A percentile compares a stretch with the other conserved stretches of the same genome.
Conservation (phyloP, 2,329 filamentous ascomycete species). For the Hymenoscyphus scutula region DNA sequence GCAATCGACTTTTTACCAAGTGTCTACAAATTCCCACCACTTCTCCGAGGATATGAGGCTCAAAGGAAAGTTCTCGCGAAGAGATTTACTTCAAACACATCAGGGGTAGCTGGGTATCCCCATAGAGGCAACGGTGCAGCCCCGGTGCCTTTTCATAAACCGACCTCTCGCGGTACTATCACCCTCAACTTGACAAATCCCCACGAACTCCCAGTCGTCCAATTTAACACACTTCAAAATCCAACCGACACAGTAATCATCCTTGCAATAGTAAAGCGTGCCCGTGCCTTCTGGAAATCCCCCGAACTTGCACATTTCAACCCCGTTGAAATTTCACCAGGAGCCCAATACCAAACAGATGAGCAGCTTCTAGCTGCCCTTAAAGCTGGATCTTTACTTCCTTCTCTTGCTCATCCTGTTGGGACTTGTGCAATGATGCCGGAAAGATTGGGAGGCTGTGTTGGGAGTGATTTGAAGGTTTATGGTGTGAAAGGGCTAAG, state of each 20-base stretch:
- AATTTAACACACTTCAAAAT: constrained; percentile 39
- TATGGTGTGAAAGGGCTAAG: constrained; percentile 20
- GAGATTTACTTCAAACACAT: constrained; percentile 1
- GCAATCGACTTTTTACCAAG: constrained; percentile 37
- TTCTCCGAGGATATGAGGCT: constrained; percentile 15
- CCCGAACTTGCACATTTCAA: constrained; percentile 33
- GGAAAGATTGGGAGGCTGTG: constrained; percentile 18
- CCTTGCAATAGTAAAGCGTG: constrained; percentile 16
- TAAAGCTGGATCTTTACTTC: constrained; percentile 32
- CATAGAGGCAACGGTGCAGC: constrained; percentile 13
- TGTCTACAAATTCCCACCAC: constrained; percentile 13
- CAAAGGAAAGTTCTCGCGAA: constrained; percentile 28
- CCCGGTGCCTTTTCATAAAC: constrained; percentile 19
- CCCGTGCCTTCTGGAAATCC: constrained; percentile 16
- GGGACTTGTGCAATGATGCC: constrained; percentile 27
- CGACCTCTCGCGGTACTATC: constrained; percentile 39
- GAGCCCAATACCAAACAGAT: constrained; percentile 28
- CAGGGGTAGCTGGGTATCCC: background rate
- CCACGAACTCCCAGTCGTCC: constrained; percentile 33
- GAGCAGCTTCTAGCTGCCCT: constrained; percentile 29
- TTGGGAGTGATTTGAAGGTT: constrained; percentile 19
- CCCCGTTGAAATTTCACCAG: constrained; percentile 37
- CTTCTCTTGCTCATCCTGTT: constrained; percentile 41
- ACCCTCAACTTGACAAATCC: constrained; percentile 31
- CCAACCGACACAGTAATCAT: constrained; percentile 39